Conservation (phyloP, 768 basidiomycete genomes). For the Pulveroboletus sp. region DNA sequence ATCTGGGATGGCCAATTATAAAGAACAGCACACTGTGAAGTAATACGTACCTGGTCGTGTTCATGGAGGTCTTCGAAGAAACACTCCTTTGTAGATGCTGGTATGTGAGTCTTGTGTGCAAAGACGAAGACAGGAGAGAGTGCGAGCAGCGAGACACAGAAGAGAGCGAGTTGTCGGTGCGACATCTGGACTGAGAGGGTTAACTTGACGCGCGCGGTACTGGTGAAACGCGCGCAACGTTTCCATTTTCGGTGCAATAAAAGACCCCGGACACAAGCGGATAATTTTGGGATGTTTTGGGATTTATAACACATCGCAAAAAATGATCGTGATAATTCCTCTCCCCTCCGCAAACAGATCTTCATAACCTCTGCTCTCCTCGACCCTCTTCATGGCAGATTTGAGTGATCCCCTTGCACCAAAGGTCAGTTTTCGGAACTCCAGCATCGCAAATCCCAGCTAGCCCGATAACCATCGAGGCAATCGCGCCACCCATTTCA, state of each 20-base stretch:
- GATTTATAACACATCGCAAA: conserved; percentile 10
- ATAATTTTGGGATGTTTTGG: conserved; percentile 4
- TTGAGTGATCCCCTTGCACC: conserved; percentile 61
- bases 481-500: conserved; percentile 27
- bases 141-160: conserved; percentile 38
- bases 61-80: conserved; percentile 93
- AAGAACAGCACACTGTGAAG: background rate
- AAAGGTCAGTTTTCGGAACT: conserved; percentile 46
- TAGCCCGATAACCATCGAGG: conserved; percentile 16
- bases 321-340: conserved; percentile 22
- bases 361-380: conserved; percentile 2
- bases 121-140: conserved; percentile 35
- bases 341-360: conserved; percentile 11
- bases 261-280: conserved; percentile 27
- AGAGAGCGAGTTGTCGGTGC: conserved; percentile 36
- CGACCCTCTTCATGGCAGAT: conserved; percentile 47
- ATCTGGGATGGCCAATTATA: conserved; percentile 50
- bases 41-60: conserved; percentile 70
- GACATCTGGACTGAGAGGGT: conserved; percentile 28
- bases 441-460: background rate
- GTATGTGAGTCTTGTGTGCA: conserved; percentile 70
- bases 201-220: no score
- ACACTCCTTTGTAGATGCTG: conserved; percentile 83
- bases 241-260: conserved; percentile 5
- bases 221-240: background rate